These are phyloP conservation scores for Cutaneotrichosporon dermatis DNA, from an alignment of 1,284 basidiomycete genomes.

Conservation along the genomic window DNA sequence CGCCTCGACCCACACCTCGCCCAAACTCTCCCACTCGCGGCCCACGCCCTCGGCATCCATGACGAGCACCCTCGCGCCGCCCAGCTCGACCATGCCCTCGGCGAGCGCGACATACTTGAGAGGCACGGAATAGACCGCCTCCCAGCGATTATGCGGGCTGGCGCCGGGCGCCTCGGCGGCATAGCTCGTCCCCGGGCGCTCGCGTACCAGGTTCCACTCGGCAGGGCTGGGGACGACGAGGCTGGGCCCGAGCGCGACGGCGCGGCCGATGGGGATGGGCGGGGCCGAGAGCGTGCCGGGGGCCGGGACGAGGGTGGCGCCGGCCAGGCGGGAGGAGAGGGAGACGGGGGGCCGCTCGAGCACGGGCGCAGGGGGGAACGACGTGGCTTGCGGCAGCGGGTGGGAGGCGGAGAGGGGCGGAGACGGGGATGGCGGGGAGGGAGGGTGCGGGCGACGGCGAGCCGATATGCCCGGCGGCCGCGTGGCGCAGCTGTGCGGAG, in stretches of 20 bases:
- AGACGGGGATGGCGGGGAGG: not conserved
- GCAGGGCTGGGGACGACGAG: slow-evolving; percentile 15
- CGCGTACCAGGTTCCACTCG: slow-evolving; percentile 19
- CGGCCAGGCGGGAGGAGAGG: slow-evolving; percentile 5
- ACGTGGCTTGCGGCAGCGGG: not conserved
- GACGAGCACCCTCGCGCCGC: slow-evolving; percentile 36
- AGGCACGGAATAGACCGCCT: slow-evolving; percentile 23
- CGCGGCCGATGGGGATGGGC: slow-evolving; percentile 11
- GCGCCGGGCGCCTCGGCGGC: slow-evolving; percentile 21
- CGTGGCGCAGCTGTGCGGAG: slow-evolving; percentile 34
- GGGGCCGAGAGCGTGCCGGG: not conserved
- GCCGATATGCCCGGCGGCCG: slow-evolving; percentile 21
- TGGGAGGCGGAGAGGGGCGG: not conserved
- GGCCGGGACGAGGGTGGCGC: slow-evolving; percentile 1
- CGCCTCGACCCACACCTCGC: slow-evolving; percentile 14
- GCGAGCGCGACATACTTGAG: slow-evolving; percentile 30
- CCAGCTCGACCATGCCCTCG: slow-evolving; percentile 34
- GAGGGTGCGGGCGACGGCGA: slow-evolving; percentile 12
- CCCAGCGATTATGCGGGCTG: slow-evolving; percentile 23
- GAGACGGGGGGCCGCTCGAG: slow-evolving; percentile 1
- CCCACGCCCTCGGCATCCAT: slow-evolving; percentile 17
- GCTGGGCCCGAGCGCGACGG: slow-evolving; percentile 25
- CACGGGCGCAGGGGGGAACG: slow-evolving; percentile 23
- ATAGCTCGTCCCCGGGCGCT: slow-evolving; percentile 30
- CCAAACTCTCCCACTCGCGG: slow-evolving; percentile 32